Base-by-base conservation (phyloP, 2,329 filamentous ascomycete species). In the Sarocladiaceae sp. region DNA sequence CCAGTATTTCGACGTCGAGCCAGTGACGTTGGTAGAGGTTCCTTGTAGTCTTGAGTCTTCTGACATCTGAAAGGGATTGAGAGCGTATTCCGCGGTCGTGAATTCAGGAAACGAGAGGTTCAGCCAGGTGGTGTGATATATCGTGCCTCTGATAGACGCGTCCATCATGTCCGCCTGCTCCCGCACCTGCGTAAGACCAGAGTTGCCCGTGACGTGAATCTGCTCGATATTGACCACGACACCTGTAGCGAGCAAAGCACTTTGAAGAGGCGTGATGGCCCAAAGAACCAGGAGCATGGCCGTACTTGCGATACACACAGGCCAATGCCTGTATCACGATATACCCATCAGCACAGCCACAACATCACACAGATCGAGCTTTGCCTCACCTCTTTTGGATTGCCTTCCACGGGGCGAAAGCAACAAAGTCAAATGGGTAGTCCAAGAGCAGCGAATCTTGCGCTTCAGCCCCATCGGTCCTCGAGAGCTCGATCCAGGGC, bases 401-500 rank as follows among this genome's bases (percentile, higher is more conserved):
- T 0, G 66, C 58, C 1, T 48, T 58, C 3, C 64, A 51, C 0
- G 66, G 66, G 0, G 60, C 60, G 4, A 58, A 43, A 0, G 52
- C 61, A 0, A 67, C 50, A 9, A 69, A 69, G 0, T 63, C 58
- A 0, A 57, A 62, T 0, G 76, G 76, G 27, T 83, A 83, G 0
- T 70, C 64, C 0, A 83, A 39, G 0, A 78, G 58, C 0, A 83
- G n/a, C 0, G 74, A 78, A 1, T 74, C 51, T 5, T 62, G 56
- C 0, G 64, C 74, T 0, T 50, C 50, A 0, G 72, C 71, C 0
- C 77, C 78, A 0, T 54, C 50, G 0, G 51, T 13, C 7, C 66
- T 70, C 0, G 76, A 79, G 1, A 83, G 44, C 18, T 81, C 74
- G 10, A 78, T 69, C 63, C 72, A 83, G 0, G 79, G 78, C 24